phyloP scores from a whole-genome alignment of 2,329 filamentous ascomycete species.

The Arthrobotrys conoides region DNA sequence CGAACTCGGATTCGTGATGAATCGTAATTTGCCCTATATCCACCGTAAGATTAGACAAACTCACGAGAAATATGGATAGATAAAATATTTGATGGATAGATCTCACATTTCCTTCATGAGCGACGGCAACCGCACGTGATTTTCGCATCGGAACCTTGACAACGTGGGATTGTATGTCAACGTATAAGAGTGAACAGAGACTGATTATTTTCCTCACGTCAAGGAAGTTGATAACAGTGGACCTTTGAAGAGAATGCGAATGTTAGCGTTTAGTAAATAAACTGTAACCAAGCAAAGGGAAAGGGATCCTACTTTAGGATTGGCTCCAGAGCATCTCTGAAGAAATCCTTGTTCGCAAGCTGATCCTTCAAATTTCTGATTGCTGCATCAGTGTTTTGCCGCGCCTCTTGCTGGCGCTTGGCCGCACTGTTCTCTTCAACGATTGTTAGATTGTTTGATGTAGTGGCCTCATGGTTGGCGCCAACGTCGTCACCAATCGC shows the following conservation, averaged over 20 bases:
- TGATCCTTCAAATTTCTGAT: constrained; percentile 70
- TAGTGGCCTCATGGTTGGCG: constrained; percentile 60
- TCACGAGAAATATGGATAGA: background rate
- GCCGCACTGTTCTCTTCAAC: constrained; percentile 68
- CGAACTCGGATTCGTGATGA: constrained; percentile 61
- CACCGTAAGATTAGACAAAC: constrained; percentile 42
- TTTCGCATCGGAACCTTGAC: constrained; percentile 67
- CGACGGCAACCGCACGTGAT: constrained; percentile 69
- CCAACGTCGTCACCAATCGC: constrained; percentile 74
- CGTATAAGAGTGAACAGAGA: constrained; percentile 71
- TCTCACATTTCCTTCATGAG: constrained; percentile 67
- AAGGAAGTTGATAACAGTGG: constrained; percentile 69
- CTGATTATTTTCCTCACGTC: constrained; percentile 72
- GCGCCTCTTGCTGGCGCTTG: constrained; percentile 69
- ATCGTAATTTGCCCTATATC: constrained; percentile 62
- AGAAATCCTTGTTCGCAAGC: constrained; percentile 68
- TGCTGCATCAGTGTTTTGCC: constrained; percentile 70
- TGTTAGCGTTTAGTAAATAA: constrained; percentile 16
- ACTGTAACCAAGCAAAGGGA: background rate
- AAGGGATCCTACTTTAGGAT: constrained; percentile 66
- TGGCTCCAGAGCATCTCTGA: constrained; percentile 70
- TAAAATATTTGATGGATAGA: background rate
- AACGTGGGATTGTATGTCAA: constrained; percentile 69
- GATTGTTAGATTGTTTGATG: constrained; percentile 69
- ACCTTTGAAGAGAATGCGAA: constrained; percentile 64